These are phyloP conservation scores for Diaporthe sp. DNA, from an alignment of 2,329 filamentous ascomycete genomes.

Conservation along the genomic window DNA sequence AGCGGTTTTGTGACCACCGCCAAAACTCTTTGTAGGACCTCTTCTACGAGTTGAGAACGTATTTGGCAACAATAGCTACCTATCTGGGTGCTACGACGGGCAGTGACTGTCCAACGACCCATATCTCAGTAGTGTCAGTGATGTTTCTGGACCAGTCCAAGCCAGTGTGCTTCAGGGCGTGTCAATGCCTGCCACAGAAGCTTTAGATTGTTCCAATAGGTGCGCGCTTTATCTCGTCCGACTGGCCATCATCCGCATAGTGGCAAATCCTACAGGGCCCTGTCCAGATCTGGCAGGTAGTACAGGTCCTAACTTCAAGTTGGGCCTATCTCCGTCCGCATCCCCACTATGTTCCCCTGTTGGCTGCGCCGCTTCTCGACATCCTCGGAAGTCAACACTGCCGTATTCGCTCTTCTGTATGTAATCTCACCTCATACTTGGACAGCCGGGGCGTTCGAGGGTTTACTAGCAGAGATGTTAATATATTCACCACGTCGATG, in stretches of 20 bases:
- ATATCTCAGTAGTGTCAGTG: not conserved
- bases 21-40: not conserved
- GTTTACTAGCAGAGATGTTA: not conserved
- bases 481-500: not conserved
- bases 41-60: not conserved
- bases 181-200: not conserved
- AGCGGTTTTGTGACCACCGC: not conserved
- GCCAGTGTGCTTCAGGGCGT: not conserved
- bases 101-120: not conserved
- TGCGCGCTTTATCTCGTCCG: not conserved
- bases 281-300: slow-evolving; percentile 18
- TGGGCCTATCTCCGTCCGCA: not conserved
- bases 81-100: not conserved
- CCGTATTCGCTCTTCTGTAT: not conserved
- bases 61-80: not conserved
- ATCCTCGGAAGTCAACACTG: not conserved
- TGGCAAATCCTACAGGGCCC: not conserved
- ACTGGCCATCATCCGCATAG: not conserved
- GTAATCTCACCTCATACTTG: not conserved
- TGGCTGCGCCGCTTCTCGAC: slow-evolving; percentile 1
- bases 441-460: not conserved
- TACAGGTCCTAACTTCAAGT: not conserved
- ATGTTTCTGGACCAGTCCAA: not conserved
- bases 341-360: not conserved
- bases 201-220: not conserved